Conservation (phyloP, 176 grass and related monocot species). For the Musa acuminata region DNA sequence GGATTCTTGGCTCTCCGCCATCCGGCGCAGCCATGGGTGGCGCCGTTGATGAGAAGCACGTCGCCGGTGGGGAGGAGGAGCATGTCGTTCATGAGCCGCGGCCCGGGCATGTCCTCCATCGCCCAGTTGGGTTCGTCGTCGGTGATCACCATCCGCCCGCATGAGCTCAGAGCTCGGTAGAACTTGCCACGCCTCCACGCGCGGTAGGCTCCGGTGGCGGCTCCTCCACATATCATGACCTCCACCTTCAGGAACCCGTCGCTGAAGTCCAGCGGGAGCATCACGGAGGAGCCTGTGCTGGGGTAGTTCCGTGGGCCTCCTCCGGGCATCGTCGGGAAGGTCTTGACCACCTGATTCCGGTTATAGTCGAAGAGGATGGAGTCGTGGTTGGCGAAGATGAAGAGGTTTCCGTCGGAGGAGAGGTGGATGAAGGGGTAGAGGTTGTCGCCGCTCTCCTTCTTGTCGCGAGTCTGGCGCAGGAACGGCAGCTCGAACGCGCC, state of each 20-base stretch:
- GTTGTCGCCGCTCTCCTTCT: constrained; percentile 20
- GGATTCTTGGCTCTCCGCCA: neutral
- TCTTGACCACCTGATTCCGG: constrained; percentile 20
- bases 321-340: constrained; percentile 32
- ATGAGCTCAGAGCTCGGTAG: constrained; percentile 13
- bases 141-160: constrained; percentile 23
- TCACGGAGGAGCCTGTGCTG: constrained; percentile 32
- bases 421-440: constrained; percentile 40
- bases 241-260: constrained; percentile 32
- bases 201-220: constrained; percentile 13
- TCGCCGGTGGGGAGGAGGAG: constrained; percentile 9
- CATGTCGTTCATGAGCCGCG: constrained; percentile 15
- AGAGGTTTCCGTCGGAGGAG: constrained; percentile 32
- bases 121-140: constrained; percentile 1
- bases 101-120: constrained; percentile 16
- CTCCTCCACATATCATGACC: constrained; percentile 31
- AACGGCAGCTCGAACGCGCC: constrained; percentile 34
- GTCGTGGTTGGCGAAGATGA: constrained; percentile 39
- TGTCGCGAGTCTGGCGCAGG: constrained; percentile 21
- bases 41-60: constrained; percentile 9
- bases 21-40: constrained; percentile 18
- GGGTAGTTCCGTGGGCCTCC: constrained; percentile 32
- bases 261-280: constrained; percentile 32
- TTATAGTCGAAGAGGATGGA: constrained; percentile 34
- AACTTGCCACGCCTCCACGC: constrained; percentile 17